phyloP scores from a whole-genome alignment of 1,284 basidiomycete genomes.

The Pascua sp. region DNA sequence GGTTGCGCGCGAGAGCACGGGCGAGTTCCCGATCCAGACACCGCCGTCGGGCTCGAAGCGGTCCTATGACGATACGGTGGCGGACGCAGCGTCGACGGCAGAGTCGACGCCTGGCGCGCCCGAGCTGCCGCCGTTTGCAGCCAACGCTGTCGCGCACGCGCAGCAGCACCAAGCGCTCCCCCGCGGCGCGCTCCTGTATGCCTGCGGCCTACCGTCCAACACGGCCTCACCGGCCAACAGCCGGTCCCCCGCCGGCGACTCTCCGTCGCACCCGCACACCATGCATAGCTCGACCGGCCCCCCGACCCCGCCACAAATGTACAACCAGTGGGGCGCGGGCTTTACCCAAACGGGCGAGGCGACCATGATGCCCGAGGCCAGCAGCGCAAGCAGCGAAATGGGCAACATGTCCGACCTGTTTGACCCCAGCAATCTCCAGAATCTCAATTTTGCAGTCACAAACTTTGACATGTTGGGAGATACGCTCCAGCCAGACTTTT shows the following conservation, averaged over 20 bases:
- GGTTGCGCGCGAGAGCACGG: slow-evolving; percentile 16
- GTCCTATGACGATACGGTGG: slow-evolving; percentile 5
- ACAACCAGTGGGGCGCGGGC: slow-evolving; percentile 5
- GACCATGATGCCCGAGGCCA: background rate
- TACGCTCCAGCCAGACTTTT: slow-evolving; percentile 10
- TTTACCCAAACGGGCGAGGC: slow-evolving; percentile 6
- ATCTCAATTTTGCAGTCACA: slow-evolving; percentile 18
- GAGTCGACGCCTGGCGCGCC: slow-evolving; percentile 13
- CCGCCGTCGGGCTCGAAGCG: slow-evolving; percentile 8
- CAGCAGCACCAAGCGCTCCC: slow-evolving; percentile 5
- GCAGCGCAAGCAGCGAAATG: background rate
- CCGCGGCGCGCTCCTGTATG: background rate
- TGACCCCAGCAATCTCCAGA: slow-evolving; percentile 16
- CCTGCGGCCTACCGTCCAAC: background rate
- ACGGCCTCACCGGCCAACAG: background rate
- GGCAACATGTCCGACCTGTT: slow-evolving; percentile 11
- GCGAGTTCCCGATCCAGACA: slow-evolving; percentile 2
- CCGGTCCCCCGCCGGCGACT: background rate
- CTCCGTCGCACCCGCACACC: background rate
- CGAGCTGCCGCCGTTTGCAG: slow-evolving; percentile 4
- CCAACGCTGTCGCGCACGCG: slow-evolving; percentile 1
- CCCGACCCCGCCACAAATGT: slow-evolving; percentile 10
- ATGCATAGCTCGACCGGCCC: background rate
- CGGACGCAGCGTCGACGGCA: background rate
- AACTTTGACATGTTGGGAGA: slow-evolving; percentile 23